Base-by-base conservation (phyloP, 805 yeast genomes). In the Hanseniaspora clermontiae region DNA sequence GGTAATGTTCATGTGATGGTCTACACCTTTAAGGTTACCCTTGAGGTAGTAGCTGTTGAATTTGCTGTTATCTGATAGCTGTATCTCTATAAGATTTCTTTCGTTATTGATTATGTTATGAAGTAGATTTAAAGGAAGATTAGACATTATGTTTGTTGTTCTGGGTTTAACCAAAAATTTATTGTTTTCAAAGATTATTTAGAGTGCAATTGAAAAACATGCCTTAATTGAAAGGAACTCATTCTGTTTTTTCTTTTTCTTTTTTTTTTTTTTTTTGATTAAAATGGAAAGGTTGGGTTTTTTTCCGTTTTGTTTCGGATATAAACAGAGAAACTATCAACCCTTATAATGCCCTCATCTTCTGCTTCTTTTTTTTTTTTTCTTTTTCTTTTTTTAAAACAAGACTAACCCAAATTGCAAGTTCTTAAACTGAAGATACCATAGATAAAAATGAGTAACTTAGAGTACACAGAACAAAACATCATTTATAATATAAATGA, bases 1-100 rank as follows among this genome's bases (percentile, higher is more conserved):
- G 4, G 81, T 84, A 17, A 82, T 71, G 66, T 93, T 93, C 98
- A 93, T 95, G 65, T 90, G 91, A 72, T 95, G 98, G 69, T 93
- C 99, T 69, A 95, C 91, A 1, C 99, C 99, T 59, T 83, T 75
- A 34, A 93, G 82, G 59, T 77, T 79, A 1, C 98, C 98, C 62
- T 84, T 86, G 1, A 52, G 14, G n/a, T 52, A 52, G 14, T 19
- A 52, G 12, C 19, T 10, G 5, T 31, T 52, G 17, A 52, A 52
- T 31, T 52, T 52, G 9, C 20, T 11, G 14, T 20, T 38, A 17
- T 52, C 56, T 29, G 56, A 52, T 4, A 52, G 20, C 31, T 52
- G 46, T 14, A 52, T 39, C 5, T 20, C 20, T 14, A 52, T 43
- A 12, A 15, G 32, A 9, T 52, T 48, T 37, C 10, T 31, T 20